These are phyloP conservation scores for Wickerhamiella azymoides DNA, from an alignment of 805 yeast genomes.

Conservation along the genomic window DNA sequence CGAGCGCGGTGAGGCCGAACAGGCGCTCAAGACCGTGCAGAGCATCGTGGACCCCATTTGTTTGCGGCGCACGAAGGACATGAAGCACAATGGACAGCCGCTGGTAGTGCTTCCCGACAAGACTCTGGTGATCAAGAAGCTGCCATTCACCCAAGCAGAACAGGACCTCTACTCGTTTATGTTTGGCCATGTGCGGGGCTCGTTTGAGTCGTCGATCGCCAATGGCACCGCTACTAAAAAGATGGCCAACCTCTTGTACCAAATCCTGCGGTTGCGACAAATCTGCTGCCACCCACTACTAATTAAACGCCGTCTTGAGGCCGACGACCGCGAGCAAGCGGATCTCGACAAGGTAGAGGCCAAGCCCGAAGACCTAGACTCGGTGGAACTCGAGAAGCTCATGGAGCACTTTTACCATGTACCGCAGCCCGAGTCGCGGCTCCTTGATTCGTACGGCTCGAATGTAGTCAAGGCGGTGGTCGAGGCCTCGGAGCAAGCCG, in stretches of 20 bases:
- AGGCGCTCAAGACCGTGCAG: constrained; percentile 69
- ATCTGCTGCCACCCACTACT: constrained; percentile 74
- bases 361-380: constrained; percentile 2
- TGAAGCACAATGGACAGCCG: constrained; percentile 66
- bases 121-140: constrained; percentile 51
- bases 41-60: constrained; percentile 73
- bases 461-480: constrained; percentile 21
- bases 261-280: constrained; percentile 72
- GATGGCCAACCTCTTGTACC: constrained; percentile 70
- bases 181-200: constrained; percentile 46
- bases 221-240: constrained; percentile 56
- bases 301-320: constrained; percentile 22
- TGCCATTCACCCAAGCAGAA: constrained; percentile 56
- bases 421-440: constrained; percentile 6
- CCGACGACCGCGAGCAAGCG: constrained; percentile 6
- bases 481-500: constrained; percentile 33
- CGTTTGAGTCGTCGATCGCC: constrained; percentile 24
- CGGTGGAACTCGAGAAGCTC: constrained; percentile 10
- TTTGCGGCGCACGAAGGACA: constrained; percentile 71
- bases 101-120: constrained; percentile 67
- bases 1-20: constrained; percentile 49
- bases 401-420: constrained; percentile 7
- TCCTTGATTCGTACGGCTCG: constrained; percentile 12
- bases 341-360: constrained; percentile 11
- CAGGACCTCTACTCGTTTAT: constrained; percentile 52